phyloP scores from a whole-genome alignment of 176 grass and related monocot species.

The Coix lacrymajobi region DNA sequence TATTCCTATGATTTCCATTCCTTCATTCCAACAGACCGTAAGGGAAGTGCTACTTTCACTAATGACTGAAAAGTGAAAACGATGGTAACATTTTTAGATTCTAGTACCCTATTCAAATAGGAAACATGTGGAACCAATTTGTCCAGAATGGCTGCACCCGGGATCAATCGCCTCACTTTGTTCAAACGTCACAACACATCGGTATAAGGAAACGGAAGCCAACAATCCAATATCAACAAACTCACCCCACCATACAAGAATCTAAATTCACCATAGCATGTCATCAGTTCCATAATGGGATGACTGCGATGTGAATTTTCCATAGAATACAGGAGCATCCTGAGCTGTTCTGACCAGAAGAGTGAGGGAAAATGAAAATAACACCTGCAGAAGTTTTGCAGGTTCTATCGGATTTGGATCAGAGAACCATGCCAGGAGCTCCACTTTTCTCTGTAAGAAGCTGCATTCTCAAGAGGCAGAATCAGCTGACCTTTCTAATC shows the following conservation, averaged over 20 bases:
- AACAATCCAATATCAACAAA: constrained; percentile 42
- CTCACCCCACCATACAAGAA: constrained; percentile 34
- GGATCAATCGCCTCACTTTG: background rate
- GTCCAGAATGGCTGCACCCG: background rate
- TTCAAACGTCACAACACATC: constrained; percentile 14
- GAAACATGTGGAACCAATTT: background rate
- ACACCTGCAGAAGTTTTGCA: constrained; percentile 18
- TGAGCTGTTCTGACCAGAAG: constrained; percentile 4
- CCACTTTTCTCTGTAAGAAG: constrained; percentile 16
- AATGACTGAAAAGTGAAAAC: background rate
- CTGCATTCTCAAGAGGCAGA: constrained; percentile 31
- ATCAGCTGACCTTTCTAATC: constrained; percentile 49
- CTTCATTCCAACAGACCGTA: background rate
- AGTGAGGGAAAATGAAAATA: background rate
- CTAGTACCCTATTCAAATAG: background rate
- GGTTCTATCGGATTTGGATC: constrained; percentile 1
- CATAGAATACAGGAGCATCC: constrained; percentile 16
- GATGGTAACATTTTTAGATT: background rate
- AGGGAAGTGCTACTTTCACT: background rate
- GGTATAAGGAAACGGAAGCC: background rate
- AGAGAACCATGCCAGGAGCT: constrained; percentile 11
- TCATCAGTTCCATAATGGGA: constrained; percentile 40
- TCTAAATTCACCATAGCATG: constrained; percentile 26
- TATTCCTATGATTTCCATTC: background rate
- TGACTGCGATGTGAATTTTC: constrained; percentile 27